A percentile compares a stretch with the other conserved stretches of the same genome.
Evolutionary conservation across 345 rosid genomes (phyloP).

Genomic region (Barbarea vulgaris): DNA sequence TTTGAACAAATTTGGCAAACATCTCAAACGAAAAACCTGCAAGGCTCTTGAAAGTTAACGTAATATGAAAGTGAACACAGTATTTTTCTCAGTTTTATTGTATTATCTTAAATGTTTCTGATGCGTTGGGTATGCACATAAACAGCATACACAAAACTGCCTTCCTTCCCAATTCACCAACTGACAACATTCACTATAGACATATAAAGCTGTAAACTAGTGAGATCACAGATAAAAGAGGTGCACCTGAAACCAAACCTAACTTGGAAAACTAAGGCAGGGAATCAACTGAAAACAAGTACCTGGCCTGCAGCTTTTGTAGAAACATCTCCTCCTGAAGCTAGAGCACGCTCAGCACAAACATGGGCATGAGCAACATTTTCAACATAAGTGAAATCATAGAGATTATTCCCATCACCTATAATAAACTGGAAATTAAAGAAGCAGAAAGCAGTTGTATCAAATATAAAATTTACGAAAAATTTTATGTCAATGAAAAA

Average conservation of each 20-base stretch:
- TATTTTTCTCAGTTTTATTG: background rate
- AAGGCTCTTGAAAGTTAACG: slow-evolving; percentile 9
- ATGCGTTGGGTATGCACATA: background rate
- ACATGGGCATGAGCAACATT: slow-evolving; percentile 95
- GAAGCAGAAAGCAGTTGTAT: slow-evolving; percentile 21
- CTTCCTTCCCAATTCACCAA: background rate
- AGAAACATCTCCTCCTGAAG: slow-evolving; percentile 70
- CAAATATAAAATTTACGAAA: background rate
- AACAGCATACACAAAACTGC: slow-evolving; percentile 1
- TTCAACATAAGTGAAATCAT: slow-evolving; percentile 88
- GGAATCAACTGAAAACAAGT: slow-evolving; percentile 23
- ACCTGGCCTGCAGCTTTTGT: slow-evolving; percentile 94
- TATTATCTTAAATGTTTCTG: background rate
- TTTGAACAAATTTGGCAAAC: background rate
- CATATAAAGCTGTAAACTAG: background rate
- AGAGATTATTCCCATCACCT: slow-evolving; percentile 82
- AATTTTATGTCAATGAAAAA: slow-evolving; percentile 6
- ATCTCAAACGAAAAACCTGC: background rate
- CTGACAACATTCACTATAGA: background rate
- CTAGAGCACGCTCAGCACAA: slow-evolving; percentile 94
- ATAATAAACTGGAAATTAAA: slow-evolving; percentile 70
- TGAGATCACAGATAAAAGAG: background rate
- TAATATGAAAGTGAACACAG: background rate
- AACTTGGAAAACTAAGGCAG: background rate
- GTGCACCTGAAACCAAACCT: background rate